Evolutionary conservation across 2,329 filamentous ascomycete genomes (phyloP).

Genomic region (Teratosphaeria viscida): DNA sequence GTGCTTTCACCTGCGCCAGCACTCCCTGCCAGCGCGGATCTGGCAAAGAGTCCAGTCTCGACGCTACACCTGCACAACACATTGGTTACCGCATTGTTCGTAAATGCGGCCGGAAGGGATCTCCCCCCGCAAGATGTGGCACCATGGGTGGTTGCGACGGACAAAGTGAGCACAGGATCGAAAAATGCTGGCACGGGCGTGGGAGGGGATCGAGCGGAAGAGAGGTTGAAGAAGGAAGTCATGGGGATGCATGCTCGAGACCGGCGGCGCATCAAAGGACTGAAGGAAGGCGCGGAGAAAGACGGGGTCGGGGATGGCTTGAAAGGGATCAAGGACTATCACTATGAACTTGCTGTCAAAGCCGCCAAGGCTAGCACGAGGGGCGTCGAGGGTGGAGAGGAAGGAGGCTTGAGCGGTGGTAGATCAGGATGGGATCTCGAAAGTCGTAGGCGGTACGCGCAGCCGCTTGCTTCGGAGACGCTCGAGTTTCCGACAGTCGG

Average conservation of each 20-base stretch:
- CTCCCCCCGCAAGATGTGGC: conserved; percentile 49
- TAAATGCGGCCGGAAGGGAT: conserved; percentile 47
- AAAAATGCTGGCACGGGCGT: conserved; percentile 37
- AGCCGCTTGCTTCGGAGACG: conserved; percentile 50
- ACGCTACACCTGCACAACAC: conserved; percentile 49
- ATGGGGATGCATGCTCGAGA: conserved; percentile 53
- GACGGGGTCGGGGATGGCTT: conserved; percentile 11
- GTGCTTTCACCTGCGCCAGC: conserved; percentile 44
- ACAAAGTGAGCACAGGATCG: conserved; percentile 65
- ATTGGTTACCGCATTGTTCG: conserved; percentile 48
- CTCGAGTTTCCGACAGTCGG: conserved; percentile 51
- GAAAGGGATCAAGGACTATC: conserved; percentile 18
- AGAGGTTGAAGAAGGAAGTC: conserved; percentile 52
- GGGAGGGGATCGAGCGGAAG: conserved; percentile 51
- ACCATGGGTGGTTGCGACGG: conserved; percentile 56
- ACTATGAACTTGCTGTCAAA: conserved; percentile 19
- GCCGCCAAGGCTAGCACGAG: conserved; percentile 4
- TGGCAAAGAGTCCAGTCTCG: conserved; percentile 13
- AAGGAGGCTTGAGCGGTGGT: conserved; percentile 12
- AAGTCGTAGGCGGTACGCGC: conserved; percentile 54
- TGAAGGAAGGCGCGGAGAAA: conserved; percentile 13
- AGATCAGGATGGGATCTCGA: conserved; percentile 51
- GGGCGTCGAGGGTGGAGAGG: conserved; percentile 1
- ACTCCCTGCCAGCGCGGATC: conserved; percentile 9
- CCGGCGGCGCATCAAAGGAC: conserved; percentile 38